Evolutionary conservation across 805 yeast species (phyloP), one percentile per base, ranked within the genome.

Genomic region (Schwanniomyces pseudopolymorphus): DNA sequence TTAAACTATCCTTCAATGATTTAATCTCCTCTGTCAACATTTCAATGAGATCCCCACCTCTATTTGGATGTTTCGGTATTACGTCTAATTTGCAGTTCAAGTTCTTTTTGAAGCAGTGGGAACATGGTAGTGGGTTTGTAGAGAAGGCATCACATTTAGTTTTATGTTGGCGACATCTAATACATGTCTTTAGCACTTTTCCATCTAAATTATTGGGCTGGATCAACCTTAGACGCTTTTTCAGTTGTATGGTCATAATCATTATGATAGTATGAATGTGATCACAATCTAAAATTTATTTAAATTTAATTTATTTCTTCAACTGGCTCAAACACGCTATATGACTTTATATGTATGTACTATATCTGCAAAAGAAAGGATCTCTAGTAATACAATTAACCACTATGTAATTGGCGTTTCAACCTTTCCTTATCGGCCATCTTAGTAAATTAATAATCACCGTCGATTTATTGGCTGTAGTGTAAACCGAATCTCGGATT

Each of bases 161-260:
- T 59, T 84, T 84, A 54, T 82, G 85, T 55, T 78, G 79, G 28
- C 89, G 71, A 60, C 89, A 84, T 26, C 85, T 68, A 4, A 77
- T 71, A 58, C 89, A 84, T 9, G 87, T 78, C 54, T 82, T 81
- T 38, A 81, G 49, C 8, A 61, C 56, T 44, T 61, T 63, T 8
- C 52, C 54, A 6, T 47, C 47, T 5, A 33, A 22, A 16, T 40
- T 40, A 6, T 41, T 31, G 11, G 48, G 48, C 7, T 55, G 49
- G 8, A 54, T 50, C 31, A 56, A 39, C 24, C 44, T 48, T 17
- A 53, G 40, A 19, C 54, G 46, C 36, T 45, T 48, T 42, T 49
- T 49, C 38, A 45, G 46, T 17, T 51, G 55, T 38, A 52, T 28
- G n/a, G 56, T 47, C 58, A 54, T 54, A 39, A 47, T 47, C 53